Evolutionary conservation across 2,329 filamentous ascomycete genomes (phyloP).

Genomic region (Paecilomyces sp.): DNA sequence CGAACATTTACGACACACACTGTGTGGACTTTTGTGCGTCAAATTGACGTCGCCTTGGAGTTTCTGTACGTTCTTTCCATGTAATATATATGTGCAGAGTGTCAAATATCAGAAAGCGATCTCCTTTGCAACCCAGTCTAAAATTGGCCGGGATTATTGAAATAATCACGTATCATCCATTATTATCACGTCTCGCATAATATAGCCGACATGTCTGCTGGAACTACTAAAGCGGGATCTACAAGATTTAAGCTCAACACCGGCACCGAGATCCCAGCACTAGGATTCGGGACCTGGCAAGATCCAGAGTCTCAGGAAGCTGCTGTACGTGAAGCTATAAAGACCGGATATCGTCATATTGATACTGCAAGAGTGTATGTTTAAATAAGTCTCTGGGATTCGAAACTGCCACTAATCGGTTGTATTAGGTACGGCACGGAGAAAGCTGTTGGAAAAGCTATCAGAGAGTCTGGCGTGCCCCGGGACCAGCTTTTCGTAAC

Average conservation of each 20-base stretch:
- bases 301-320: constrained; percentile 43
- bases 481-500: constrained; percentile 60
- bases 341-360: constrained; percentile 50
- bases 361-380: constrained; percentile 42
- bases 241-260: constrained; percentile 42
- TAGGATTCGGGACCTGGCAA: constrained; percentile 51
- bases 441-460: constrained; percentile 57
- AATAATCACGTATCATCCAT: no score
- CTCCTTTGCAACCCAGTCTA: not conserved
- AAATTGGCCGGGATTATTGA: not conserved
- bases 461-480: constrained; percentile 57
- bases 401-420: not conserved
- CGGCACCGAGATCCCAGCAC: constrained; percentile 38
- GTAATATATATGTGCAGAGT: not conserved
- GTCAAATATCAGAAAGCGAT: not conserved
- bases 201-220: not conserved
- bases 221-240: constrained; percentile 13
- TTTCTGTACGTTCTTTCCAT: not conserved
- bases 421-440: constrained; percentile 55
- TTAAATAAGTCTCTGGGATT: not conserved
- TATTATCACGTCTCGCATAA: no score
- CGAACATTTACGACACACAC: not conserved
- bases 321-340: constrained; percentile 42
- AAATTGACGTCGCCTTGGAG: not conserved
- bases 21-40: not conserved